Evolutionary conservation across 2,329 filamentous ascomycete genomes (phyloP), one percentile per base, ranked within the genome.

Genomic region (Alternaria sp.): DNA sequence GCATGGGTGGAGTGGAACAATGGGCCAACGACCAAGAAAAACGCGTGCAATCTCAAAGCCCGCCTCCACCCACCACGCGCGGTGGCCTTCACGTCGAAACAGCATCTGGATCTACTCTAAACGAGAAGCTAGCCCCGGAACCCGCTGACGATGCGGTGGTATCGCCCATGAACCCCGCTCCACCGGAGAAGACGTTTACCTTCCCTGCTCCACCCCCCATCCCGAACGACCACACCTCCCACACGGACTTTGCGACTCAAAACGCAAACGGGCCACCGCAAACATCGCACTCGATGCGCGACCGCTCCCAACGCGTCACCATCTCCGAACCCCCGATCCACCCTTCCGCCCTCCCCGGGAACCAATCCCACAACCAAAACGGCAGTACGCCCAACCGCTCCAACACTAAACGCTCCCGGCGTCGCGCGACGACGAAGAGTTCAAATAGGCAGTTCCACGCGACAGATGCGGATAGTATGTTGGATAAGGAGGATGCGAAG

Each of bases 401-500:
- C 7, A 57, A 59, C 7, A 66, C 64, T 0, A 74, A 71, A 54
- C 68, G 72, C 27, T 87, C 87, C 22, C 82, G 87, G 57, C 89
- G 90, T 48, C 86, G 92, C 32, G 89, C 87, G 1, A 90, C 88
- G 28, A 94, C 91, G 40, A 90, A 87, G 79, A 86, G 87, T 61
- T 91, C 87, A 69, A 86, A 87, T 32, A 86, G 87, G 43, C 87
- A 87, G 1, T 87, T 90, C 67, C 82, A 85, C 56, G 85, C 85
- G 14, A 81, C 85, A 1, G 94, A 97, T 63, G 93, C 97, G 53
- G 82, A 73, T 27, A 64, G 67, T 10, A 69, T 97, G 67, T 84
- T 97, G 54, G 85, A 86, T 28, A 87, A 87, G 56, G 85, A 86
- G 6, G 92, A 96, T 67, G 92, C 93, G 1, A 94, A 97, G 76